Evolutionary conservation across 2,329 filamentous ascomycete species (phyloP), one percentile per base, ranked within the genome.

Genomic region (Alternaria arbusti): DNA sequence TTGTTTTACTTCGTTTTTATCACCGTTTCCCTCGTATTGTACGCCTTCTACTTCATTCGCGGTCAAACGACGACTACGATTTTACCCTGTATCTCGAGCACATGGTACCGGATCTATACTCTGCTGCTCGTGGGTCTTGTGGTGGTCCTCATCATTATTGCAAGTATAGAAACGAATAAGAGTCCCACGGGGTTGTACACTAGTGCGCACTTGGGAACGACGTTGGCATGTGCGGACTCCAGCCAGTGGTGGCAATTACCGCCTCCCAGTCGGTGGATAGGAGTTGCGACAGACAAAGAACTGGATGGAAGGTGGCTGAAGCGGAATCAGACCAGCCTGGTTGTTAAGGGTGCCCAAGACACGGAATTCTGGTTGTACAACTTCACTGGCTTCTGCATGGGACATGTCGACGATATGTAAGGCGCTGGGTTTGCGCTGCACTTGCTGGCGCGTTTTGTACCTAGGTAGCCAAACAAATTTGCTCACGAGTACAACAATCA

Each of bases 71-170:
- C 62, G 13, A 65, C 60, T 22, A 65, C 62, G 4, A 54, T 70
- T 13, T 32, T 69, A 4, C 66, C 66, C 10, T 65, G 64, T 25
- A 49, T 67, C 25, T 63, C 61, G 1, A 63, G 32, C 17, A 51
- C 30, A 12, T 67, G 66, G 64, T 67, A 70, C 50, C 67, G 58
- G 50, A 20, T 67, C 11, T 69, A 70, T 23, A 69, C 62, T 8
- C 3, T 67, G 5, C n/a, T 60, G 12, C 23, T 66, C n/a, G 28
- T 65, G 7, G 43, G 13, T 3, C 45, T 62, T 20, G 51, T 61
- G 44, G 1, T 64, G 4, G 57, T 43, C 6, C 11, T 66, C 22
- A 51, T 69, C 10, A 23, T 60, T 9, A 15, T 66, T 28, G 62
- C 60, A 57, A 56, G 59, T 20, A 61, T 68, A 13, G 63, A 69